Conservation (phyloP, 2,329 filamentous ascomycete genomes). For the Diaporthe vaccinii region DNA sequence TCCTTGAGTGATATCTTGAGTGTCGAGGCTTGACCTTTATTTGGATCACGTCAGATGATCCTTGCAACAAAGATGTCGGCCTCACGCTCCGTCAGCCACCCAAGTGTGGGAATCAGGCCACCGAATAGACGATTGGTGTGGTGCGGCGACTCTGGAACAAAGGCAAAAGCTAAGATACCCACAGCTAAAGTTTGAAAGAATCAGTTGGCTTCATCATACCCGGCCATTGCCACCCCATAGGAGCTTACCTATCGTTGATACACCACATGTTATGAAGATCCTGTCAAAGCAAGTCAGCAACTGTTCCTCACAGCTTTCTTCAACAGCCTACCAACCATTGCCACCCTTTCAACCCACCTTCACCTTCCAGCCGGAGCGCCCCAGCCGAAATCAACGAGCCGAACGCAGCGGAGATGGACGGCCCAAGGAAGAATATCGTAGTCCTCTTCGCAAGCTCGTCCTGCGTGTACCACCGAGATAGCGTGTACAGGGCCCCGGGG, state of each 20-base stretch:
- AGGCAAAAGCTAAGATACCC: neutral
- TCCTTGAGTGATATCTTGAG: neutral
- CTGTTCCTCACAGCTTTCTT: accelerated
- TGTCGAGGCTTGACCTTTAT: neutral
- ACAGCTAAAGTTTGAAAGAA: neutral
- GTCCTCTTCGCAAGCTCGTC: neutral
- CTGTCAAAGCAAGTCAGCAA: neutral
- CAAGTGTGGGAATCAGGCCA: neutral
- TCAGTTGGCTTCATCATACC: neutral
- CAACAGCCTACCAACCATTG: neutral
- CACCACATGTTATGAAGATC: neutral
- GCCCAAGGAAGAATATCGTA: neutral
- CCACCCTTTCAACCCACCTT: neutral
- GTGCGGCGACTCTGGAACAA: neutral
- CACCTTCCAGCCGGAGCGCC: neutral
- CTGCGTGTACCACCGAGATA: neutral
- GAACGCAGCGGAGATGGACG: neutral
- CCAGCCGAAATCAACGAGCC: neutral
- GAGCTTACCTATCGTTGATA: neutral
- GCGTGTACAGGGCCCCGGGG: neutral
- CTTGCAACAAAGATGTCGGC: neutral
- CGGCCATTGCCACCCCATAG: neutral
- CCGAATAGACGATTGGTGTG: neutral
- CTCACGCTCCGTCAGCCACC: neutral
- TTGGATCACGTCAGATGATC: neutral